A percentile compares a stretch with the other conserved stretches of the same genome.
Evolutionary conservation across 257 asterid species (phyloP).

Genomic region (Solanum lycopersicoides): DNA sequence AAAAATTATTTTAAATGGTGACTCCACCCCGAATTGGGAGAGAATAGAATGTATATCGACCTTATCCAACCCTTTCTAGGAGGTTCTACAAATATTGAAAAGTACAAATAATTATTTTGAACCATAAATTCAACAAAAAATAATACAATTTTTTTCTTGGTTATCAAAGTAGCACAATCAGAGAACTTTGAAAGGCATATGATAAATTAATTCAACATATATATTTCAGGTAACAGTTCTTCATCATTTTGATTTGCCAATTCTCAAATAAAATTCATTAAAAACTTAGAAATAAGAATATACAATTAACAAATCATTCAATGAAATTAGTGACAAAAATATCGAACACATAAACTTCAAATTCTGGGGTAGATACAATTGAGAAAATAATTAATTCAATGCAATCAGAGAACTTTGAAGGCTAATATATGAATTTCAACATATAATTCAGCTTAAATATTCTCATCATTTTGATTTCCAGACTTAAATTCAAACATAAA

Average conservation of each 20-base stretch:
- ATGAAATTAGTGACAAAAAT: too few species aligned
- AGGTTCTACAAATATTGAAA: not conserved
- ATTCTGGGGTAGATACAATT: too few species aligned
- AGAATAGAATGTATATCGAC: not conserved
- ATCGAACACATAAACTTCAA: too few species aligned
- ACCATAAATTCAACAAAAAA: not conserved
- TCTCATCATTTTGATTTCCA: slow-evolving; percentile 20
- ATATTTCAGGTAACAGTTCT: slow-evolving; percentile 14
- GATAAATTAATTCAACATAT: slow-evolving; percentile 18
- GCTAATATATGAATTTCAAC: slow-evolving; percentile 11
- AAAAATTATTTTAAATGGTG: fast-evolving
- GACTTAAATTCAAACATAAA: not conserved
- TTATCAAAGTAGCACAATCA: not conserved
- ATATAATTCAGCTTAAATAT: slow-evolving; percentile 3
- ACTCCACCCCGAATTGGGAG: fast-evolving
- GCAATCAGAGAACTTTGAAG: slow-evolving; percentile 40
- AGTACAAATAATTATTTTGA: not conserved
- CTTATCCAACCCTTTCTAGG: not conserved
- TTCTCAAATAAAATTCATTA: not conserved
- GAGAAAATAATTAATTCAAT: not conserved
- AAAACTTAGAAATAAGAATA: not conserved
- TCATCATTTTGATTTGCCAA: slow-evolving; percentile 37
- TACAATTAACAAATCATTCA: not conserved
- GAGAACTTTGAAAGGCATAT: slow-evolving; percentile 20
- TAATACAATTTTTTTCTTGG: not conserved